Evolutionary conservation across 768 basidiomycete genomes (phyloP).

Genomic region (Pulveroboletus ravenelii): DNA sequence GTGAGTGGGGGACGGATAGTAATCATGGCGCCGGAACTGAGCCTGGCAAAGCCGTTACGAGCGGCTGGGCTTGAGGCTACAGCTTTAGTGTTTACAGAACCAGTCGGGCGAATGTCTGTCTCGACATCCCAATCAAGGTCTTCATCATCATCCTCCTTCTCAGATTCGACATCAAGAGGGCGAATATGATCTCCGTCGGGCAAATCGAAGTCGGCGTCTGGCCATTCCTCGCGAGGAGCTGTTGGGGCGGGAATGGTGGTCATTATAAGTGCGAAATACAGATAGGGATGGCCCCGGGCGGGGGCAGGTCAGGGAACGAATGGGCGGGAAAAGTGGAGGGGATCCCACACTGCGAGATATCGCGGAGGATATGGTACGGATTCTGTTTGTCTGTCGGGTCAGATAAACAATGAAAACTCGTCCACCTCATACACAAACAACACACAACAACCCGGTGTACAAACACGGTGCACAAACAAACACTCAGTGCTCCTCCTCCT

Average conservation of each 20-base stretch:
- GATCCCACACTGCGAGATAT: background rate
- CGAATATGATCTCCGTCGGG: constrained; percentile 70
- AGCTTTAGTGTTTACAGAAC: constrained; percentile 43
- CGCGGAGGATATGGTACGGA: background rate
- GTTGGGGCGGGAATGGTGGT: constrained; percentile 55
- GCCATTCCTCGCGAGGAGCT: constrained; percentile 72
- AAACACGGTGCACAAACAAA: constrained; percentile 14
- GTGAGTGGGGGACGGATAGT: constrained; percentile 65
- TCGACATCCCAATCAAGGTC: constrained; percentile 81
- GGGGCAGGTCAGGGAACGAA: constrained; percentile 15
- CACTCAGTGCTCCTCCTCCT: constrained; percentile 32
- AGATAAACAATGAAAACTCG: constrained; percentile 32
- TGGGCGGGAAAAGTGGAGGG: background rate
- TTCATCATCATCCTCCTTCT: constrained; percentile 62
- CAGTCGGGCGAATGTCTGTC: constrained; percentile 61
- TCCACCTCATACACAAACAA: constrained; percentile 34
- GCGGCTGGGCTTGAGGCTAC: constrained; percentile 37
- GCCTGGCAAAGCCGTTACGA: constrained; percentile 37
- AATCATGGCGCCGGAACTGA: constrained; percentile 26
- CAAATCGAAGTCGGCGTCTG: constrained; percentile 82
- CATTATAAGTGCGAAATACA: constrained; percentile 38
- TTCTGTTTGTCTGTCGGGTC: background rate
- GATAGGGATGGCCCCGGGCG: constrained; percentile 19
- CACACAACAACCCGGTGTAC: constrained; percentile 16
- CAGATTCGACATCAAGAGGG: constrained; percentile 50